Evolutionary conservation across 306 rosid genomes (phyloP).

Genomic region (Corylus americana): DNA sequence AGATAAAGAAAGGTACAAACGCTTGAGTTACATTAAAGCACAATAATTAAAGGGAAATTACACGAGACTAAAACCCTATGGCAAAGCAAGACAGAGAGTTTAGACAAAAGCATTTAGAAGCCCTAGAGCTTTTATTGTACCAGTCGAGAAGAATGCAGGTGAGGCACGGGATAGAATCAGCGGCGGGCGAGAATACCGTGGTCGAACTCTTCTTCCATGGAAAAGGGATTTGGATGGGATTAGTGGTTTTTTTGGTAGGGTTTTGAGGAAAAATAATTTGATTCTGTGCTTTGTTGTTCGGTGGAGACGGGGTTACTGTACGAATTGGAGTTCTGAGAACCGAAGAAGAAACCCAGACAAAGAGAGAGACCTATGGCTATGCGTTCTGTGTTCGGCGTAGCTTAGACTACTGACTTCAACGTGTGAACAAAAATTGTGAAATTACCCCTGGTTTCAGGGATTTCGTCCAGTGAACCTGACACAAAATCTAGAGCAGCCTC

Average conservation of each 20-base stretch:
- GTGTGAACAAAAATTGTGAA: neutral
- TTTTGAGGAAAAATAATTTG: neutral
- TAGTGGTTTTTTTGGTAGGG: neutral
- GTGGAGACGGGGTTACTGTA: neutral
- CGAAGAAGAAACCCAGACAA: neutral
- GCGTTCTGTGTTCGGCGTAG: neutral
- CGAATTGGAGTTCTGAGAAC: neutral
- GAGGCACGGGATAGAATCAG: neutral
- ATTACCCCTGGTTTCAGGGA: neutral
- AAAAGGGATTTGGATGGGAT: neutral
- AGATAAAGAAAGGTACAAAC: neutral
- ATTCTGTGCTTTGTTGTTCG: neutral
- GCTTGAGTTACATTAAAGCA: neutral
- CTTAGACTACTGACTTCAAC: neutral
- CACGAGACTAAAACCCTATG: neutral
- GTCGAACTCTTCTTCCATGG: constrained; percentile 21
- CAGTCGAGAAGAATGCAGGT: constrained; percentile 16
- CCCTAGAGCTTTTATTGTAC: constrained; percentile 6
- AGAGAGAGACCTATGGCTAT: neutral
- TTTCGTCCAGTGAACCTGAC: neutral
- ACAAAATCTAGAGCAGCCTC: neutral
- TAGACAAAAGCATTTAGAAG: neutral
- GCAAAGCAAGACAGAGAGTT: neutral
- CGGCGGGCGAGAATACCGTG: constrained; percentile 5
- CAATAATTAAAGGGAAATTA: neutral